phyloP scores from a whole-genome alignment of 228 moss, liverwort and hornwort genomes.

The Sphagnum fallax region DNA sequence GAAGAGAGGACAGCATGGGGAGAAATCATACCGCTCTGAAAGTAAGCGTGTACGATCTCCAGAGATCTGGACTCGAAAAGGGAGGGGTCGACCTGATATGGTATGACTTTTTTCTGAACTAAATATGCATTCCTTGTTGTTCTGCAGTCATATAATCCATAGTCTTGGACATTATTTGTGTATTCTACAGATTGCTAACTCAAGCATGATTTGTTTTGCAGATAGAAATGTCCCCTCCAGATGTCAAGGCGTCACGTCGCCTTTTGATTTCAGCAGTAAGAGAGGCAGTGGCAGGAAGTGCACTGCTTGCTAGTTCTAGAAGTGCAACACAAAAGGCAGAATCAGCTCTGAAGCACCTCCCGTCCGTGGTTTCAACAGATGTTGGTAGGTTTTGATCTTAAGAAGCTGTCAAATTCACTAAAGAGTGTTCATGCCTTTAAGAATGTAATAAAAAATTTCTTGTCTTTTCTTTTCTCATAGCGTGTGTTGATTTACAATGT shows the following conservation, averaged over 20 bases:
- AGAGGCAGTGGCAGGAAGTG: conserved; percentile 66
- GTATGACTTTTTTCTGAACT: conserved; percentile 8
- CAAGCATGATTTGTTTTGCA: conserved; percentile 10
- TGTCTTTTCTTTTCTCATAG: too few species aligned
- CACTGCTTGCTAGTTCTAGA: conserved; percentile 45
- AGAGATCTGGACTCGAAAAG: conserved; percentile 74
- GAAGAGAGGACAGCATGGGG: conserved; percentile 46
- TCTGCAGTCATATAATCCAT: too few species aligned
- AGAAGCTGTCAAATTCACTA: too few species aligned
- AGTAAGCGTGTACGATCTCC: conserved; percentile 63
- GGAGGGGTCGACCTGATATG: conserved; percentile 54
- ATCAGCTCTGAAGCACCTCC: conserved; percentile 72
- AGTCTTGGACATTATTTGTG: too few species aligned
- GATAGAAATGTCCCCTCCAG: conserved; percentile 67
- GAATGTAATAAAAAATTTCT: too few species aligned
- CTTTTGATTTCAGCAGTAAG: conserved; percentile 60
- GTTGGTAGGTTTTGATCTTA: conserved; percentile 28
- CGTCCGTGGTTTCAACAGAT: conserved; percentile 78
- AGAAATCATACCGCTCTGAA: conserved; percentile 30
- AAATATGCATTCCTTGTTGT: too few species aligned
- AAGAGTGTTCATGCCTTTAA: too few species aligned
- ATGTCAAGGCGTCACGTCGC: conserved; percentile 60
- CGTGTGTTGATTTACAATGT: conserved; percentile 11
- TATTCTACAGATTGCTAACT: too few species aligned
- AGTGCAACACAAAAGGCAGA: conserved; percentile 31